Conservation (phyloP, 1,139 yeast genomes). For the Scheffersomyces illinoinensis region DNA sequence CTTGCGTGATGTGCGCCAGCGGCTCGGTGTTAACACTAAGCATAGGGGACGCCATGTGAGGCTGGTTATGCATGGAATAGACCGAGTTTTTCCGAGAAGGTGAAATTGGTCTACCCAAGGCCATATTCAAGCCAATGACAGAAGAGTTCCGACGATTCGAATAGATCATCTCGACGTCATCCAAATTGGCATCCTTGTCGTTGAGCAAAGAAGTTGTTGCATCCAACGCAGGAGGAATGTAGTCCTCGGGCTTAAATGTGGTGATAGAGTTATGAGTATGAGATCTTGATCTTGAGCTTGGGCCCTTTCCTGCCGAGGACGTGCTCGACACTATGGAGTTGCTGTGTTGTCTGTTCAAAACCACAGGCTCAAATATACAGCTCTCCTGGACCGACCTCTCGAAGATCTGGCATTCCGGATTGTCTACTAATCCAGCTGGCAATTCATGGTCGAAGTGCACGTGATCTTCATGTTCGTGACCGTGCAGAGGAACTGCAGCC, state of each 20-base stretch:
- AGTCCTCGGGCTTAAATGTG: conserved; percentile 53
- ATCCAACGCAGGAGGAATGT: conserved; percentile 81
- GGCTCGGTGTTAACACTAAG: neutral
- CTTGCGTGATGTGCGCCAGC: conserved; percentile 13
- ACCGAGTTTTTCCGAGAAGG: conserved; percentile 46
- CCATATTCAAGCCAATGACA: conserved; percentile 61
- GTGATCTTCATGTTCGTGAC: neutral
- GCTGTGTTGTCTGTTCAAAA: conserved; percentile 6
- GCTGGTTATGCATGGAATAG: conserved; percentile 28
- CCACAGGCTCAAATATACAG: conserved; percentile 11
- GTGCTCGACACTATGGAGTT: conserved; percentile 1
- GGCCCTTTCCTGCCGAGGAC: conserved; percentile 5
- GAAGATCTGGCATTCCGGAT: conserved; percentile 51
- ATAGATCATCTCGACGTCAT: conserved; percentile 69
- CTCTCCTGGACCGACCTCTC: conserved; percentile 64
- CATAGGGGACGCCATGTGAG: conserved; percentile 8
- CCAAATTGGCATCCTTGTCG: conserved; percentile 57
- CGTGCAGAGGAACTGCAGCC: neutral
- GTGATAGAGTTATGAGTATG: conserved; percentile 31
- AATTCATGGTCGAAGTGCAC: neutral
- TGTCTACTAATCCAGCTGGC: conserved; percentile 33
- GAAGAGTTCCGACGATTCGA: conserved; percentile 62
- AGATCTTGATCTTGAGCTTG: conserved; percentile 23
- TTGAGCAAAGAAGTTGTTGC: conserved; percentile 69
- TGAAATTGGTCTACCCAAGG: conserved; percentile 49